Percentiles rank a stretch among this genome's conserved stretches.
Evolutionary conservation across 2,329 filamentous ascomycete genomes (phyloP).

Genomic region (Cercospora nicotianae): DNA sequence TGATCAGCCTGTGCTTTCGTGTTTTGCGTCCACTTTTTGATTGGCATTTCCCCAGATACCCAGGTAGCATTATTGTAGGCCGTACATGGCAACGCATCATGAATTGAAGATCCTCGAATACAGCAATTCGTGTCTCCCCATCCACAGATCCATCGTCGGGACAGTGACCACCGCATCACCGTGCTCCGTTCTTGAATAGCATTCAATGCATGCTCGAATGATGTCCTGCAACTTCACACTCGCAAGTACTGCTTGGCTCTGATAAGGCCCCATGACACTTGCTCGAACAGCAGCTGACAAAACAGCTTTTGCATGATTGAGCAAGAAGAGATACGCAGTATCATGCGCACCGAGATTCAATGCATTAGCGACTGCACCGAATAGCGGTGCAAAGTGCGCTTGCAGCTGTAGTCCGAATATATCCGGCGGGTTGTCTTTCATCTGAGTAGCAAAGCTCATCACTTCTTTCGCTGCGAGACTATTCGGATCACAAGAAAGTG

Average conservation of each 20-base stretch:
- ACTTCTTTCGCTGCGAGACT: conserved; percentile 18
- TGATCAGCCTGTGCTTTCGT: neutral
- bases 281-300: conserved; percentile 75
- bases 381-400: conserved; percentile 70
- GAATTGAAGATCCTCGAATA: conserved; percentile 89
- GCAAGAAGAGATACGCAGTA: conserved; percentile 71
- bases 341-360: conserved; percentile 62
- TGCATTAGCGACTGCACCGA: conserved; percentile 65
- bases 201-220: conserved; percentile 60
- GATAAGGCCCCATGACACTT: conserved; percentile 76
- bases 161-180: conserved; percentile 73
- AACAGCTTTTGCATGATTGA: conserved; percentile 74
- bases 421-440: conserved; percentile 27
- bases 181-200: conserved; percentile 53
- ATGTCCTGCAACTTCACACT: conserved; percentile 57
- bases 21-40: neutral
- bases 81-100: conserved; percentile 41
- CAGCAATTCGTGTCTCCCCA: conserved; percentile 76
- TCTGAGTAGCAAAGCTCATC: conserved; percentile 24
- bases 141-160: conserved; percentile 78
- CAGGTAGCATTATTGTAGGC: conserved; percentile 3
- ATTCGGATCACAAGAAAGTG: conserved; percentile 11
- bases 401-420: conserved; percentile 30
- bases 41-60: conserved; percentile 10
- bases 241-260: conserved; percentile 72